Conservation (phyloP, 2,329 filamentous ascomycete species). For the Xylaria sp. region DNA sequence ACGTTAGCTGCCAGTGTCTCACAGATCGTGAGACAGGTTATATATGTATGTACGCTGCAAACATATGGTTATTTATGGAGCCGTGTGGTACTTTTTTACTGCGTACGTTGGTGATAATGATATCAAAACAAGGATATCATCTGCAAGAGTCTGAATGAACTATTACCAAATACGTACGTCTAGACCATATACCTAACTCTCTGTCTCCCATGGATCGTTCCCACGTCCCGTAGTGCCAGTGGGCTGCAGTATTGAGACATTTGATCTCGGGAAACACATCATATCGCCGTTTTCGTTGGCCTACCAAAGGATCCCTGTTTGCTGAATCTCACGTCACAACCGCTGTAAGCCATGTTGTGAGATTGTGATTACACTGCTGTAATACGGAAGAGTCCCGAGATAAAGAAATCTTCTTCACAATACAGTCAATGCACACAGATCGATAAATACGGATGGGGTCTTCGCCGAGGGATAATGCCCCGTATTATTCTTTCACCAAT, state of each 20-base stretch:
- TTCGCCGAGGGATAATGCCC: conserved; percentile 11
- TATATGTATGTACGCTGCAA: not conserved
- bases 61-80: not conserved
- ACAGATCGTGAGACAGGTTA: conserved; percentile 8
- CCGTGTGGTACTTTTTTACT: conserved; percentile 13
- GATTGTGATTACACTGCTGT: not conserved
- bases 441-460: not conserved
- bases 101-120: conserved; percentile 1
- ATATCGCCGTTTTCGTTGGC: conserved; percentile 4
- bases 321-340: conserved; percentile 17
- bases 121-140: conserved; percentile 8
- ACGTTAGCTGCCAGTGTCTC: conserved; percentile 20
- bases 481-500: not conserved
- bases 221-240: not conserved
- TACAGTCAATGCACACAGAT: conserved; percentile 3
- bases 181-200: not conserved
- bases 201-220: not conserved
- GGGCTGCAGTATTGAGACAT: not conserved
- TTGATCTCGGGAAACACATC: conserved; percentile 6
- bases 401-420: not conserved
- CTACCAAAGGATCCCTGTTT: conserved; percentile 16
- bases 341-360: not conserved
- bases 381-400: not conserved
- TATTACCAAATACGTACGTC: not conserved
- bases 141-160: not conserved